Evolutionary conservation across 2,329 filamentous ascomycete genomes (phyloP).

Genomic region (Verticillium klebahnii): DNA sequence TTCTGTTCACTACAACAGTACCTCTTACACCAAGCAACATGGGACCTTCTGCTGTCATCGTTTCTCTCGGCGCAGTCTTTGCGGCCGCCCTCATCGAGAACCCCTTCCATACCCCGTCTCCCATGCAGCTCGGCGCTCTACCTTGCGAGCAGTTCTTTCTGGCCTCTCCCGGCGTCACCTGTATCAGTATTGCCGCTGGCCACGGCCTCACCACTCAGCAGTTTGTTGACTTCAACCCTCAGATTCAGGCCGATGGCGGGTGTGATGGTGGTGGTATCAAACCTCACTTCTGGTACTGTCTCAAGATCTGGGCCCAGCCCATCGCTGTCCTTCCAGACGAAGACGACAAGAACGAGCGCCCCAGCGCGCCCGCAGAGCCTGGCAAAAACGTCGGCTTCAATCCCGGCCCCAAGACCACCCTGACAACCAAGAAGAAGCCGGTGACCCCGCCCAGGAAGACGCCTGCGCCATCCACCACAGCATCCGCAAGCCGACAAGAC

Average conservation of each 20-base stretch:
- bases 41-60: neutral
- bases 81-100: neutral
- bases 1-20: too few species aligned
- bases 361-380: neutral
- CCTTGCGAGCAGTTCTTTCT: slow-evolving; percentile 6
- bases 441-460: neutral
- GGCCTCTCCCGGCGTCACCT: slow-evolving; percentile 4
- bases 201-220: slow-evolving; percentile 20
- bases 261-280: slow-evolving; percentile 5
- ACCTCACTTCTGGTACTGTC: slow-evolving; percentile 15
- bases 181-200: slow-evolving; percentile 17
- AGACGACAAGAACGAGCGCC: too few species aligned
- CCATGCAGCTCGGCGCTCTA: slow-evolving; percentile 4
- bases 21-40: too few species aligned
- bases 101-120: slow-evolving; percentile 9
- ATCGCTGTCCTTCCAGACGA: too few species aligned
- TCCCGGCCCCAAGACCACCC: too few species aligned
- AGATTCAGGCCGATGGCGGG: slow-evolving; percentile 1
- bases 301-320: slow-evolving; percentile 5
- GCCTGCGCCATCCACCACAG: neutral
- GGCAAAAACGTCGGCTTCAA: neutral
- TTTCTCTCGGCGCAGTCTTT: neutral
- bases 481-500: neutral
- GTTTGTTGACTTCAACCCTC: slow-evolving; percentile 17
- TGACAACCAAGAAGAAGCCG: too few species aligned